Evolutionary conservation across 176 grass and related monocot genomes (phyloP).

Genomic region (Juncus effusus): DNA sequence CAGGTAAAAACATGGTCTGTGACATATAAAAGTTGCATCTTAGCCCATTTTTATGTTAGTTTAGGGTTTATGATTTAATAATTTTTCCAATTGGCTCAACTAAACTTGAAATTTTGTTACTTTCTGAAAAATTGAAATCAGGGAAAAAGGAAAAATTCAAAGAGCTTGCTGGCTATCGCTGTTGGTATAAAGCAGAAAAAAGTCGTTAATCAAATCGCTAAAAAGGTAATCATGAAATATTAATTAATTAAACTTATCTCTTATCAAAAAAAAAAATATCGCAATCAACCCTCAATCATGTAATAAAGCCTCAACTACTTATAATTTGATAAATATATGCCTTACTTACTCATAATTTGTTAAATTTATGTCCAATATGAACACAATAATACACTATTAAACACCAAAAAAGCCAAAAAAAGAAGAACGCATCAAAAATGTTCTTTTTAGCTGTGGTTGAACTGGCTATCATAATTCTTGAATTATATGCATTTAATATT

Average conservation of each 20-base stretch:
- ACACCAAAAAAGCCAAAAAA: not conserved
- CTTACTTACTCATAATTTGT: too few relatives aligned
- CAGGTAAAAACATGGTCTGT: too few relatives aligned
- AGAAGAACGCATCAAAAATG: not conserved
- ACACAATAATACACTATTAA: not conserved
- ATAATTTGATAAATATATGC: too few relatives aligned
- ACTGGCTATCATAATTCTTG: not conserved
- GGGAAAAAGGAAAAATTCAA: conserved; percentile 19
- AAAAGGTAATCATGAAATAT: conserved; percentile 44
- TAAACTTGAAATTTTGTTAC: too few relatives aligned
- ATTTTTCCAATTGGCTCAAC: too few relatives aligned
- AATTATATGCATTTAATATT: not conserved
- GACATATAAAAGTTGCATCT: too few relatives aligned
- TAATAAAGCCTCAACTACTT: not conserved
- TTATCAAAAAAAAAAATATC: not conserved
- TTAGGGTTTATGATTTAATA: too few relatives aligned
- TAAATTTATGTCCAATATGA: not conserved
- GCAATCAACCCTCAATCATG: not conserved
- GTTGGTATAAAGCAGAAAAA: conserved; percentile 72
- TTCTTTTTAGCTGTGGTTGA: not conserved
- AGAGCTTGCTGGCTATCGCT: conserved; percentile 65
- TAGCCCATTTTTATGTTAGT: too few relatives aligned
- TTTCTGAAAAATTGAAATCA: too few relatives aligned
- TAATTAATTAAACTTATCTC: not conserved
- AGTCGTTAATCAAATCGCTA: conserved; percentile 60